A percentile compares a stretch with the other conserved stretches of the same genome.
These are phyloP conservation scores for Falciphora oryzae DNA, from an alignment of 2,329 filamentous ascomycete genomes.

Conservation along the genomic window DNA sequence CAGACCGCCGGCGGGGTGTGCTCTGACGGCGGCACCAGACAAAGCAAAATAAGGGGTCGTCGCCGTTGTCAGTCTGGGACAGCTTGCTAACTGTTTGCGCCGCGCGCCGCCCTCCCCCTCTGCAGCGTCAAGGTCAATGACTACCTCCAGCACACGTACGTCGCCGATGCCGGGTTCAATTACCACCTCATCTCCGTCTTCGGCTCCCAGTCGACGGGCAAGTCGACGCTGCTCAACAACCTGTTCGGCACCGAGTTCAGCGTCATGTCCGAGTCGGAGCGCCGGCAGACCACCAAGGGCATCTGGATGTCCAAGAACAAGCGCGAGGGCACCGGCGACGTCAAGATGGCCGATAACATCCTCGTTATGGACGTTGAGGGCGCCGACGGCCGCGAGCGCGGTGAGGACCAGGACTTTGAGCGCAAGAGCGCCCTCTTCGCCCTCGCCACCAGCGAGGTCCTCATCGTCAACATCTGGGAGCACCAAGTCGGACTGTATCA, in stretches of 20 bases:
- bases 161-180: conserved; percentile 91
- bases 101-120: conserved; percentile 8
- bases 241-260: conserved; percentile 95
- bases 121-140: conserved; percentile 67
- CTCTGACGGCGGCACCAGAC: background rate
- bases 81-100: conserved; percentile 13
- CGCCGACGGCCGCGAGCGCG: conserved; percentile 90
- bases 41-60: background rate
- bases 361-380: conserved; percentile 99
- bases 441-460: conserved; percentile 91
- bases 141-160: conserved; percentile 74
- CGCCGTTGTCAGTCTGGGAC: background rate
- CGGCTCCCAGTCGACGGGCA: conserved; percentile 96
- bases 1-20: background rate
- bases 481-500: conserved; percentile 98
- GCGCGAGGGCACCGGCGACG: conserved; percentile 42
- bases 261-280: conserved; percentile 93
- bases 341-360: conserved; percentile 90
- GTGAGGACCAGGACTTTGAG: conserved; percentile 98
- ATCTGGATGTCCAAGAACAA: conserved; percentile 99
- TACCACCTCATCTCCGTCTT: conserved; percentile 99
- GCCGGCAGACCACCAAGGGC: conserved; percentile 95
- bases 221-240: conserved; percentile 93
- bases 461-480: conserved; percentile 99
- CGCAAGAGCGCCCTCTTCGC: conserved; percentile 97